Percentiles rank a stretch among this genome's conserved stretches.
Evolutionary conservation across 108 stramenopile species (phyloP).

Genomic region (Bacterosira constricta): DNA sequence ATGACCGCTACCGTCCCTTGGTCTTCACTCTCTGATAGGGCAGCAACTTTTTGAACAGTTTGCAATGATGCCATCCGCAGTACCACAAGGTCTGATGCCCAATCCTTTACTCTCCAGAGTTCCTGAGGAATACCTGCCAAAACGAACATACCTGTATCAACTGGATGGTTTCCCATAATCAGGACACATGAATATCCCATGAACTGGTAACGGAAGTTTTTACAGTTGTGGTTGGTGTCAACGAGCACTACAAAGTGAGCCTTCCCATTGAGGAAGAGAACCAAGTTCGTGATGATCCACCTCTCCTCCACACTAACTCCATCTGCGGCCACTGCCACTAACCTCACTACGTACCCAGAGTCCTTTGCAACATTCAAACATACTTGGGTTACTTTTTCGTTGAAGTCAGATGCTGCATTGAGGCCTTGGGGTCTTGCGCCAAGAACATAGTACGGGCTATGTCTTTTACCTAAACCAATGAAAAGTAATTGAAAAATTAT

Average conservation of each 20-base stretch:
- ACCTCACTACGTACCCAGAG: not conserved
- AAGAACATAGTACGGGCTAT: conserved; percentile 15
- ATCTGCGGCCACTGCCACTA: conserved; percentile 7
- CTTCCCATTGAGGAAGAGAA: conserved; percentile 1
- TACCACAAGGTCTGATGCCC: too few species aligned
- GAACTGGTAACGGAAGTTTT: conserved; percentile 16
- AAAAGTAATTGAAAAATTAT: too few species aligned
- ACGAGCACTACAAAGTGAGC: conserved; percentile 7
- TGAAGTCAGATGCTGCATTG: not conserved
- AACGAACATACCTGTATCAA: conserved; percentile 7
- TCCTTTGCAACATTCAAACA: not conserved
- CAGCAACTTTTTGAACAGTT: not conserved
- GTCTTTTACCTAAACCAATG: too few species aligned
- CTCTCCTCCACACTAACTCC: conserved; percentile 7
- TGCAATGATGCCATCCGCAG: not conserved
- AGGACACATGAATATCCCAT: conserved; percentile 7
- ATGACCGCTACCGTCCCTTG: not conserved
- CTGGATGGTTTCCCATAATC: conserved; percentile 3
- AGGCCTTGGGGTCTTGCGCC: conserved; percentile 3
- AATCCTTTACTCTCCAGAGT: conserved; percentile 4
- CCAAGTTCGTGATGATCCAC: not conserved
- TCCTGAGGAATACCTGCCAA: conserved; percentile 11
- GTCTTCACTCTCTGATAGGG: not conserved
- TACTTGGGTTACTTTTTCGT: conserved; percentile 1
- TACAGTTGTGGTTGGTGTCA: conserved; percentile 17